Evolutionary conservation across 495 filamentous ascomycete species (phyloP), one percentile per base, ranked within the genome.

Genomic region (Delitschia confertaspora): DNA sequence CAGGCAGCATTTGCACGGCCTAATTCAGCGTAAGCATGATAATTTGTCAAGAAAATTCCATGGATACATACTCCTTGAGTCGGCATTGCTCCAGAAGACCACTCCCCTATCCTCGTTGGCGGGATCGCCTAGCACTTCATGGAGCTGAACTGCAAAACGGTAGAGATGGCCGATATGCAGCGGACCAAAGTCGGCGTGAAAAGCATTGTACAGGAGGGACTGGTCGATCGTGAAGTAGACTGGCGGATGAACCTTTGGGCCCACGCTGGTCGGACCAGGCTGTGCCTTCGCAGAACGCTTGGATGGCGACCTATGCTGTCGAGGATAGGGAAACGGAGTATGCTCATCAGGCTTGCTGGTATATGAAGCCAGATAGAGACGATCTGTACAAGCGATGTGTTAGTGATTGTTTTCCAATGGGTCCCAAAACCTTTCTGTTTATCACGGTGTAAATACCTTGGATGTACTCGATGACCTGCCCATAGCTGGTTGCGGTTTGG

Each of bases 111-210:
- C 81, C 65, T 83, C 82, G 56, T 88, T 87, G 22, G 76, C 80
- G 40, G 85, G 82, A 25, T 88, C 85, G 1, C 85, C 91, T 9
- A 99, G 69, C 32, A 96, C 83, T 58, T 95, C 88, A 58, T 99
- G 93, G 60, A 99, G 84, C 31, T 86, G 75, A 22, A 95, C 78
- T 1, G 93, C 88, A 65, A 96, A 99, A 25, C 91, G 75, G 69
- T 99, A 96, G 20, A 96, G 68, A 56, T 99, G 91, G 3, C 93
- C 91, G 39, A 96, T 93, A 66, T 99, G 93, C 17, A 96, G 71
- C 53, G 91, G 91, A 47, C 91, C 91, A 63, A 99, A 99, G 63
- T 99, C 91, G 45, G 89, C 88, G 64, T 95, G 88, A 68, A 99
- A 99, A 6, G 88, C 86, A 60, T 99, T 96, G 70, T 99, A 99